Base-by-base conservation (phyloP, 1,284 basidiomycete species). In the Apiotrichum sp. region DNA sequence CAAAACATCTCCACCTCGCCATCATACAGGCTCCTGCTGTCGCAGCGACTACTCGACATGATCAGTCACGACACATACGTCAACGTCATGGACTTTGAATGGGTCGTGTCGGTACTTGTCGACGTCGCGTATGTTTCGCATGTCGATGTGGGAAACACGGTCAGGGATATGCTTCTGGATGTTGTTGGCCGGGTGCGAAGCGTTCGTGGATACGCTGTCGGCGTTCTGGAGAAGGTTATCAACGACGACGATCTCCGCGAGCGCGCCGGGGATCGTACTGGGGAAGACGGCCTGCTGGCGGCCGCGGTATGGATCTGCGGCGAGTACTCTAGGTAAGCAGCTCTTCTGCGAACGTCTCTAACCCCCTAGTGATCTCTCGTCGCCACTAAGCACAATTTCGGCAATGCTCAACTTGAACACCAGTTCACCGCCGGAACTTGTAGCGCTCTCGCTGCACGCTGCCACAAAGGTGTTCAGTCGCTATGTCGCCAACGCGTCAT, bases 261-360 rank as follows among this genome's bases (percentile, higher is more conserved):
- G 40, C 64, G 66, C 14, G 74, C 70, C 7, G 68, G 79, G 46
- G 84, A 84, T 9, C 64, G 62, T 80, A 83, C 41, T 79, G 83
- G 70, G 56, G 90, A 87, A 66, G 82, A 85, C 1, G 89, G 93
- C 62, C 82, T 95, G 7, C 77, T 97, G 1, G 89, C 88, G 80
- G 93, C 93, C 2, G 92, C 91, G 5, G 90, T 91, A 1, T 97
- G 89, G 88, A 88, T 97, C 62, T 91, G 89, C 64, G 93, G 93
- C 32, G 96, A 98, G 74, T 93, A 92, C 71, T 86, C 87, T 3
- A 49, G 38, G 48, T 49, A 16, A 41, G 39, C 16, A 6, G 10
- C 13, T 22, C 22, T 22, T 22, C 22, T 22, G 22, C 22, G 22
- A 22, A 22, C 22, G 22, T 22, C 22, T 22, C 22, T 22, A 22